phyloP scores from a whole-genome alignment of 192 early-diverging fungal genomes.

The Linnemannia hyalina region DNA sequence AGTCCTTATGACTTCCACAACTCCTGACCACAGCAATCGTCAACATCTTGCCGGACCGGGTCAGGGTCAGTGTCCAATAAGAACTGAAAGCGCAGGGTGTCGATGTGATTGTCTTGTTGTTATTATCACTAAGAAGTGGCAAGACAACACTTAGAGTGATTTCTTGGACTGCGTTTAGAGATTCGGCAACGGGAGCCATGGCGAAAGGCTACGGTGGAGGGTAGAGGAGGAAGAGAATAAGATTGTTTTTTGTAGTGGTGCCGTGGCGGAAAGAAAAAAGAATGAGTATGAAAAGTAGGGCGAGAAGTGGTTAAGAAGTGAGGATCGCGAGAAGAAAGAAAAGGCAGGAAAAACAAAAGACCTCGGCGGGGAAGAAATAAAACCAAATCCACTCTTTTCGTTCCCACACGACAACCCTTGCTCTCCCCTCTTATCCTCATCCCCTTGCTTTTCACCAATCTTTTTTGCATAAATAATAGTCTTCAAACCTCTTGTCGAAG shows the following conservation, averaged over 20 bases:
- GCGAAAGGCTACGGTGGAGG: too few species aligned
- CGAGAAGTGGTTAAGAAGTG: too few species aligned
- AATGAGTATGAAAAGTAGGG: not conserved
- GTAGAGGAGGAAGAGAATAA: not conserved
- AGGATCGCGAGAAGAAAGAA: not conserved
- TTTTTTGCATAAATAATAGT: too few species aligned
- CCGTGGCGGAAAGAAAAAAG: not conserved
- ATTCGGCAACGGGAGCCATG: too few species aligned
- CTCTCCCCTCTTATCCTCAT: not conserved
- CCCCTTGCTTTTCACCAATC: too few species aligned
- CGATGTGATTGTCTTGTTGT: not conserved
- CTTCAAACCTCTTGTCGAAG: too few species aligned
- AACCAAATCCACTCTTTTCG: too few species aligned
- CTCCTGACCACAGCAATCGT: not conserved
- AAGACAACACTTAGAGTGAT: not conserved
- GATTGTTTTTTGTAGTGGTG: not conserved
- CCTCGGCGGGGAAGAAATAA: too few species aligned
- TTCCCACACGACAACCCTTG: not conserved
- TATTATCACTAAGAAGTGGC: not conserved
- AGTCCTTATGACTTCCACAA: not conserved
- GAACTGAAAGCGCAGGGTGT: not conserved
- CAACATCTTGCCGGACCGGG: not conserved
- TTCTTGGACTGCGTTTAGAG: not conserved
- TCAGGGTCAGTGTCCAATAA: not conserved
- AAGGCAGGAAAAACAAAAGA: too few species aligned